These are phyloP conservation scores for Cochlearia excelsa DNA, from an alignment of 345 rosid species.

Conservation along the genomic window DNA sequence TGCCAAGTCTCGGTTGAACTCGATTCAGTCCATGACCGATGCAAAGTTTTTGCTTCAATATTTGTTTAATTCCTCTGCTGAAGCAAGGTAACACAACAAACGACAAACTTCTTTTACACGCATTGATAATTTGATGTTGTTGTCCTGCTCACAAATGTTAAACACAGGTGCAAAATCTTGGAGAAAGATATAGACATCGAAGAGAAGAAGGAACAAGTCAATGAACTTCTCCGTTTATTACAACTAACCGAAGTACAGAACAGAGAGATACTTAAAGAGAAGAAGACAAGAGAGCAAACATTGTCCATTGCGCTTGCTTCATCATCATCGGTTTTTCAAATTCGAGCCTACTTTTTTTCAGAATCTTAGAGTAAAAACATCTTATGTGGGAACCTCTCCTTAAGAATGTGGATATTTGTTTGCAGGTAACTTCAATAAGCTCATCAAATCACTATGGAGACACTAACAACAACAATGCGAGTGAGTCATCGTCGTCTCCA, in stretches of 20 bases:
- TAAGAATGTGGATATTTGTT: not conserved
- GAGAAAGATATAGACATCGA: conserved; percentile 65
- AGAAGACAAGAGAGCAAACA: conserved; percentile 61
- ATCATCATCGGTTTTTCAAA: conserved; percentile 44
- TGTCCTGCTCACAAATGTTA: not conserved
- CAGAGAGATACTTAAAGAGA: conserved; percentile 56
- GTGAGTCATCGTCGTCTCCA: conserved; percentile 51
- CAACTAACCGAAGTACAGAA: conserved; percentile 59
- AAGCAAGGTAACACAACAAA: conserved; percentile 49
- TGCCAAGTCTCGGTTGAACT: conserved; percentile 69
- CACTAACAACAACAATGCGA: conserved; percentile 30
- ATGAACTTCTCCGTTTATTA: conserved; percentile 53
- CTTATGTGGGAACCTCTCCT: not conserved
- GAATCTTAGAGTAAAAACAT: not conserved
- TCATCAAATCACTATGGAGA: conserved; percentile 48
- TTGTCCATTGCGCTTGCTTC: conserved; percentile 56
- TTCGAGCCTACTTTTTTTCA: conserved; percentile 6
- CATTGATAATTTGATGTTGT: not conserved
- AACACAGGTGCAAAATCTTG: conserved; percentile 56
- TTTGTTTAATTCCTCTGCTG: conserved; percentile 58
- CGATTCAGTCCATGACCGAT: conserved; percentile 60
- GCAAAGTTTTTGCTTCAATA: conserved; percentile 75
- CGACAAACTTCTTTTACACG: not conserved
- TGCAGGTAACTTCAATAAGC: conserved; percentile 46
- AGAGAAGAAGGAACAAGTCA: conserved; percentile 62